A percentile compares a stretch with the other conserved stretches of the same genome.
phyloP scores from a whole-genome alignment of 140 eudicot species.

The Oenanthe javanica region DNA sequence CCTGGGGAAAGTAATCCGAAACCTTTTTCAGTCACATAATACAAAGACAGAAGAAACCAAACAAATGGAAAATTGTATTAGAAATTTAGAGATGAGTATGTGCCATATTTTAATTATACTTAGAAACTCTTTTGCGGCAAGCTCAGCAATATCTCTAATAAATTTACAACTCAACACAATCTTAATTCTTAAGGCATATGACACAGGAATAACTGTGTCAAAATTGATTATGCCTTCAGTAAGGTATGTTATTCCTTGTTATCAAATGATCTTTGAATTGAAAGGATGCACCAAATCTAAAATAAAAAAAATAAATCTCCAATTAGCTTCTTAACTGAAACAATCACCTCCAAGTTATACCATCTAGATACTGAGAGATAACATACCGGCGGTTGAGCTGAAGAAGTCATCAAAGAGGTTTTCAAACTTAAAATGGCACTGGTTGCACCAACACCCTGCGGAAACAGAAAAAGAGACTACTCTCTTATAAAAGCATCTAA shows the following conservation, averaged over 20 bases:
- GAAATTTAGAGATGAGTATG: neutral
- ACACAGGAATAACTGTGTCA: neutral
- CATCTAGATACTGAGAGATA: slow-evolving; percentile 12
- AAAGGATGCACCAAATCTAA: slow-evolving; percentile 7
- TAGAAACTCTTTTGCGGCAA: neutral
- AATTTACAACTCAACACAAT: neutral
- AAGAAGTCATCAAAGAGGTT: slow-evolving; percentile 52
- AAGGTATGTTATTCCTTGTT: neutral
- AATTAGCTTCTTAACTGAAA: slow-evolving; percentile 6
- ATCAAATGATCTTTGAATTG: neutral
- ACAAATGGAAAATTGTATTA: neutral
- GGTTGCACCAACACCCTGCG: slow-evolving; percentile 56
- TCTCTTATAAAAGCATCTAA: slow-evolving; percentile 10
- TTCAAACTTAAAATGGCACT: slow-evolving; percentile 63
- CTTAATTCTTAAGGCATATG: neutral
- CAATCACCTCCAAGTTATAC: slow-evolving; percentile 12
- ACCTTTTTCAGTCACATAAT: neutral
- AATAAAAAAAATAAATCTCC: slow-evolving; percentile 1
- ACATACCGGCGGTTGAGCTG: slow-evolving; percentile 78
- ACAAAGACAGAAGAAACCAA: neutral
- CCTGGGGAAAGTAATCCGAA: neutral
- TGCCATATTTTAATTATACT: neutral
- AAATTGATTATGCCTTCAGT: neutral
- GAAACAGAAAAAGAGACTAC: slow-evolving; percentile 15
- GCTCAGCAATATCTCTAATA: neutral